These are phyloP conservation scores for Geotrichum siamense DNA, from an alignment of 1,139 yeast genomes.

Conservation along the genomic window DNA sequence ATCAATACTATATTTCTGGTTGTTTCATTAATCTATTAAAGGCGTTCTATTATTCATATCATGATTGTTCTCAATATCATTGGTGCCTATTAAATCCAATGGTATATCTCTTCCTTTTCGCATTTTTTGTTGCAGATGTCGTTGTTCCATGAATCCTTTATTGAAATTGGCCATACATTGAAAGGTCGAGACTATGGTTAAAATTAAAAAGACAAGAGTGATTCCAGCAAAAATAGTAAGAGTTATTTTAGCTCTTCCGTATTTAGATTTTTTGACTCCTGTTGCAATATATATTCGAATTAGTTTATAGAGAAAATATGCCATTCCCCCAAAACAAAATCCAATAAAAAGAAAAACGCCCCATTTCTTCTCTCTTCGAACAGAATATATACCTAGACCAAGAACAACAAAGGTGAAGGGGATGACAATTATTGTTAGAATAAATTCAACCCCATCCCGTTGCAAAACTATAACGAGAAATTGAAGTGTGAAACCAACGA, in stretches of 20 bases:
- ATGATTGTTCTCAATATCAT: too few relatives aligned
- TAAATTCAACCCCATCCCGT: slow-evolving; percentile 43
- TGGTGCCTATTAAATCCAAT: too few relatives aligned
- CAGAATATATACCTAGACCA: slow-evolving; percentile 38
- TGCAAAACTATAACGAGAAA: slow-evolving; percentile 46
- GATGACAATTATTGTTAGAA: slow-evolving; percentile 44
- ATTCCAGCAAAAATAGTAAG: slow-evolving; percentile 45
- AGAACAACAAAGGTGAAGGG: slow-evolving; percentile 43
- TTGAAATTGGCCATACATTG: slow-evolving; percentile 38
- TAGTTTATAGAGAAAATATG: slow-evolving; percentile 46
- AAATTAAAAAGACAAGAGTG: slow-evolving; percentile 39
- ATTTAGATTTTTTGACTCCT: slow-evolving; percentile 34
- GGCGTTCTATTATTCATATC: too few relatives aligned
- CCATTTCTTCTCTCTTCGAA: slow-evolving; percentile 36
- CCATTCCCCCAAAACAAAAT: slow-evolving; percentile 41
- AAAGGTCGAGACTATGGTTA: slow-evolving; percentile 38
- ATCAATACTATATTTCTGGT: too few relatives aligned
- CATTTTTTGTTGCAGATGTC: too few relatives aligned
- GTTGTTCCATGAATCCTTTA: slow-evolving; percentile 35
- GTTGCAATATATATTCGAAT: slow-evolving; percentile 44
- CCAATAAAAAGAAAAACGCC: slow-evolving; percentile 35
- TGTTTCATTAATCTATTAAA: too few relatives aligned
- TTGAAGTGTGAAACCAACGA: slow-evolving; percentile 49
- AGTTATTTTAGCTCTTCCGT: slow-evolving; percentile 45
- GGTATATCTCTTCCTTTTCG: too few relatives aligned